Conservation (phyloP, 2,329 filamentous ascomycete species). For the Cladophialophora exuberans region DNA sequence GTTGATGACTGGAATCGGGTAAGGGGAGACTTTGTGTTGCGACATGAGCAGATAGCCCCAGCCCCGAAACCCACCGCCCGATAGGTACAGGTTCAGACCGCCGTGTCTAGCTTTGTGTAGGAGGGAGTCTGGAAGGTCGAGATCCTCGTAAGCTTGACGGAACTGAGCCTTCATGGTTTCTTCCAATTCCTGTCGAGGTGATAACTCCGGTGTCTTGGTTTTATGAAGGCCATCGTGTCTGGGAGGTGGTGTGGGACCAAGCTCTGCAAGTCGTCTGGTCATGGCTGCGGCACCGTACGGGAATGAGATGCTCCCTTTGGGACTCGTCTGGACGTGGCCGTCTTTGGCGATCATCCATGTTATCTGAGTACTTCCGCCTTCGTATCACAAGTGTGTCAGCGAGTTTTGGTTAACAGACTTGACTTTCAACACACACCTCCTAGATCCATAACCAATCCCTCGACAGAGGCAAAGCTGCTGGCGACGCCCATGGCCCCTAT, state of each 20-base stretch:
- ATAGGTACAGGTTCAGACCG: constrained; percentile 76
- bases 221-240: constrained; percentile 3
- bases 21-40: constrained; percentile 71
- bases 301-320: constrained; percentile 64
- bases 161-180: constrained; percentile 59
- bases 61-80: constrained; percentile 85
- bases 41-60: constrained; percentile 91
- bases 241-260: constrained; percentile 27
- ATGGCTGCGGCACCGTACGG: constrained; percentile 73
- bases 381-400: background rate
- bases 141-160: constrained; percentile 58
- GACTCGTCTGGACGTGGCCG: constrained; percentile 55
- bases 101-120: constrained; percentile 48
- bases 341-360: constrained; percentile 64
- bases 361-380: constrained; percentile 58
- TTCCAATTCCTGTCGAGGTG: constrained; percentile 42
- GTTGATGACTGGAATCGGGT: constrained; percentile 82
- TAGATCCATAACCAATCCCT: constrained; percentile 82
- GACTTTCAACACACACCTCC: constrained; percentile 48
- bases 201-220: constrained; percentile 31
- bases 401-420: background rate
- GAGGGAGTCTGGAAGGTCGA: constrained; percentile 61
- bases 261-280: constrained; percentile 56
- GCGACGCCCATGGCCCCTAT: constrained; percentile 83
- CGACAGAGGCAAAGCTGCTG: constrained; percentile 70